Evolutionary conservation across 108 stramenopile species (phyloP), one percentile per base, ranked within the genome.

Genomic region (Schizochytrium sp.): DNA sequence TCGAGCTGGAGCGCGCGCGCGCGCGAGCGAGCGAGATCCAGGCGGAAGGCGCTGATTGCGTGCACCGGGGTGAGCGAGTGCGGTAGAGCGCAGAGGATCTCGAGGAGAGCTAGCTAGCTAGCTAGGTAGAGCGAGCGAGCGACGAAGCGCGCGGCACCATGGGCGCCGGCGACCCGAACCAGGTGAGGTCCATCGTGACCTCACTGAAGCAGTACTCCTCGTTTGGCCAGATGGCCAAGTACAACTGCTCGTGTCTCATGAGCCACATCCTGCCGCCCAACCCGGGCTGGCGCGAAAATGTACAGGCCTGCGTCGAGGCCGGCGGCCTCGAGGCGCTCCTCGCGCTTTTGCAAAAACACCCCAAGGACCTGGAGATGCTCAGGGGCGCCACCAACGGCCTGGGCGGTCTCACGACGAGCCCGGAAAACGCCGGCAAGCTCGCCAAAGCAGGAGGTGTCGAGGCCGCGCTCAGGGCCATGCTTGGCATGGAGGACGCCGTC

Each of bases 281-380:
- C 76, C 48, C 51, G 10, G 76, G 76, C 18, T 83, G 76, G 76
- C 12, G 76, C 10, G 89, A 88, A n/a, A 89, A 89, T 57, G 53
- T 89, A 58, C 10, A 29, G 29, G 58, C 87, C 23, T 53, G 51
- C 29, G 57, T 88, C 23, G 41, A 34, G 19, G n/a, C 60, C 14
- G 89, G 87, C 55, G 89, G 89, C 60, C 12, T 89, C 8, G 87
- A 58, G 18, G 72, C 89, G 41, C 5, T 89, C 83, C 28, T 89
- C 23, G 89, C 6, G n/a, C 51, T 83, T 12, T 3, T 83, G n/a
- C 6, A 53, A 8, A 6, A 83, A 23, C 76, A 83, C 76, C 76
- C 76, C 6, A 47, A 83, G 51, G 76, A 47, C 12, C 23, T 83
- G 45, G 76, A 83, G 48, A 47, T 83, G 48, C 76, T 83, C 23